Percentiles rank a stretch among this genome's conserved stretches.
Evolutionary conservation across 768 basidiomycete genomes (phyloP).

Genomic region (Boletales sp.): DNA sequence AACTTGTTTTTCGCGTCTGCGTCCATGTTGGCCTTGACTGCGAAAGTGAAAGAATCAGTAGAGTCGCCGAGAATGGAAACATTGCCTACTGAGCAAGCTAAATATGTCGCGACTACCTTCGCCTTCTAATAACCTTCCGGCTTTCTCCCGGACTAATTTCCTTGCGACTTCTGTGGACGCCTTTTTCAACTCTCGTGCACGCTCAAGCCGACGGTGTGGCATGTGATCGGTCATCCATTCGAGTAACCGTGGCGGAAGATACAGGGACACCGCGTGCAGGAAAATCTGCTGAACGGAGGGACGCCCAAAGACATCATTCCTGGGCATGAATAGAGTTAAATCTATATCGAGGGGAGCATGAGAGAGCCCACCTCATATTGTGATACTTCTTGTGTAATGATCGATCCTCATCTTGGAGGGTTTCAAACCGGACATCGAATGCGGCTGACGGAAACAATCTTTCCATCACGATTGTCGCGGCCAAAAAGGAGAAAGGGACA

Average conservation of each 20-base stretch:
- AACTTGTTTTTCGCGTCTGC: conserved; percentile 21
- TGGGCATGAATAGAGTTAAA: conserved; percentile 8
- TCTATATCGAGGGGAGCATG: neutral
- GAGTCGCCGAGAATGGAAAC: neutral
- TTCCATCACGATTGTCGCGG: no score
- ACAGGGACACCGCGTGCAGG: neutral
- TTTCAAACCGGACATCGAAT: conserved; percentile 45
- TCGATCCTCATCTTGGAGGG: conserved; percentile 10
- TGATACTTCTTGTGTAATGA: conserved; percentile 9
- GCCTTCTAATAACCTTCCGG: neutral
- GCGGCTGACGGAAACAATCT: conserved; percentile 30
- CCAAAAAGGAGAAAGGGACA: neutral
- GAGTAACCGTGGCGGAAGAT: conserved; percentile 14
- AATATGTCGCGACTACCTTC: conserved; percentile 12
- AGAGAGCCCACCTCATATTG: conserved; percentile 11
- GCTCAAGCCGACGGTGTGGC: conserved; percentile 12
- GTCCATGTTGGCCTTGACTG: conserved; percentile 30
- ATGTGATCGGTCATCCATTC: conserved; percentile 32
- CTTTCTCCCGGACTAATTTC: conserved; percentile 6
- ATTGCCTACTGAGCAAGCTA: conserved; percentile 37
- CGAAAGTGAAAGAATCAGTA: neutral
- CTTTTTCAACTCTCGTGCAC: conserved; percentile 1
- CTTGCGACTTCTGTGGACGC: neutral
- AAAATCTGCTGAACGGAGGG: conserved; percentile 17
- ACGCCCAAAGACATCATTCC: conserved; percentile 17